Base-by-base conservation (phyloP, 2,329 filamentous ascomycete genomes). In the Sphaerulina musiva region DNA sequence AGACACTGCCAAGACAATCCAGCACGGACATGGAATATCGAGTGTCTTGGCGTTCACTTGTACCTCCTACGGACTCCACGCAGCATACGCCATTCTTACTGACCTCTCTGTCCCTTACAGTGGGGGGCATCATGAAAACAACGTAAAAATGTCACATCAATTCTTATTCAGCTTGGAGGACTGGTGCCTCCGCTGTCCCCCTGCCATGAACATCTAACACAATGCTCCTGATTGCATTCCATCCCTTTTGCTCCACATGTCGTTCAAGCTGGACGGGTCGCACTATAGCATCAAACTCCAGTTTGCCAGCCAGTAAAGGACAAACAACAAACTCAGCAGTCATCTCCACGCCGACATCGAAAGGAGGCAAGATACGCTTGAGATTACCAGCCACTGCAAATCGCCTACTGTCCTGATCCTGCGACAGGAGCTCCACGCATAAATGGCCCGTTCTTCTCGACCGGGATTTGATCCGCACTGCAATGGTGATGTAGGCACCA, bases 241-340 rank as follows among this genome's bases (percentile, higher is more conserved):
- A 44, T 8, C 42, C 20, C 2, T 11, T 20, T 29, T 11, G 17
- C 11, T 20, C 42, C 26, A 26, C 10, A 17, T 44, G 17, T 23
- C 42, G 17, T 6, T 20, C 42, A 26, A 44, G 17, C 20, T 44
- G 42, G 6, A 55, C 60, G 12, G 58, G 53, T 12, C 56, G 36
- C 11, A 57, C 57, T 12, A 57, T 17, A 8, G 48, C 42, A 6
- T 60, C 59, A 3, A 65, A 10, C 11, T 59, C 58, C 43, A 64
- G n/a, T 9, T 34, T 48, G 8, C 63, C 63, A 7, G 50, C 54
- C 11, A 62, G 29, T 12, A 64, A 43, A 8, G 62, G 62, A 52
- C 62, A 64, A 2, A 65, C 20, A 2, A 61, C 55, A 34, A 65
- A 64, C 10, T 62, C 60, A 14, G 61, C 57, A 11, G 39, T 47